Conservation (phyloP, 2,329 filamentous ascomycete species). For the Cordyceps sp. region DNA sequence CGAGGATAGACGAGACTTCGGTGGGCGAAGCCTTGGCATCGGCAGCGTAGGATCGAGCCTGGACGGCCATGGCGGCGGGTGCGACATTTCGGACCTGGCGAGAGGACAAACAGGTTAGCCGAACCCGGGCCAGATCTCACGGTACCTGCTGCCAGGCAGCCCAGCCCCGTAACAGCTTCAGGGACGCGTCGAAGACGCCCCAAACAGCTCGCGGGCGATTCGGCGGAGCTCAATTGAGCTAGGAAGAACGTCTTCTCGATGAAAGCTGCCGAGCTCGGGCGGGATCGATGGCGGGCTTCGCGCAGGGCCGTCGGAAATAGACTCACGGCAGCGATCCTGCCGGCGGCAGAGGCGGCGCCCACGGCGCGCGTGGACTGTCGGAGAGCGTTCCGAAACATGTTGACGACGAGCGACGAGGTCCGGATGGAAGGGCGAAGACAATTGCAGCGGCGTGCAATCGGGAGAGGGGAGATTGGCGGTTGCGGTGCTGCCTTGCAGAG, state of each 20-base stretch:
- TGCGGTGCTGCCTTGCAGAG: constrained; percentile 32
- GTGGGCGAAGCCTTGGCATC: constrained; percentile 92
- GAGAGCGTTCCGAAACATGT: constrained; percentile 97
- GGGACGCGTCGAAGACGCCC: too few relatives aligned
- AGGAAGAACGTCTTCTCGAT: constrained; percentile 11
- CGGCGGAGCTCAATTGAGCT: constrained; percentile 19
- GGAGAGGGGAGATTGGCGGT: constrained; percentile 37
- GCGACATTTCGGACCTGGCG: constrained; percentile 73
- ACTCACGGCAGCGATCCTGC: constrained; percentile 93
- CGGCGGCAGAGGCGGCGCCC: constrained; percentile 80
- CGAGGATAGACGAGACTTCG: constrained; percentile 97
- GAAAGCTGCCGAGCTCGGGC: constrained; percentile 21
- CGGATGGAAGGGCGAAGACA: constrained; percentile 34
- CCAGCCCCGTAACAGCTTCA: too few relatives aligned
- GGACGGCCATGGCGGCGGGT: constrained; percentile 57
- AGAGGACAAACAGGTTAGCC: constrained; percentile 36
- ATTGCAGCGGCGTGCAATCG: constrained; percentile 48
- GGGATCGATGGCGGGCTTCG: constrained; percentile 25
- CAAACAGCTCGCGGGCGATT: too few relatives aligned
- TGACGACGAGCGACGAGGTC: constrained; percentile 34
- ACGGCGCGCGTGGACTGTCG: constrained; percentile 91
- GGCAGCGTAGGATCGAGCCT: constrained; percentile 69
- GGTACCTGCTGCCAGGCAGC: too few relatives aligned
- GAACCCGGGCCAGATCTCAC: constrained; percentile 24
- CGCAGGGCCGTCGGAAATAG: constrained; percentile 21